phyloP scores from a whole-genome alignment of 2,329 filamentous ascomycete genomes.

The Cytospora schulzeri region DNA sequence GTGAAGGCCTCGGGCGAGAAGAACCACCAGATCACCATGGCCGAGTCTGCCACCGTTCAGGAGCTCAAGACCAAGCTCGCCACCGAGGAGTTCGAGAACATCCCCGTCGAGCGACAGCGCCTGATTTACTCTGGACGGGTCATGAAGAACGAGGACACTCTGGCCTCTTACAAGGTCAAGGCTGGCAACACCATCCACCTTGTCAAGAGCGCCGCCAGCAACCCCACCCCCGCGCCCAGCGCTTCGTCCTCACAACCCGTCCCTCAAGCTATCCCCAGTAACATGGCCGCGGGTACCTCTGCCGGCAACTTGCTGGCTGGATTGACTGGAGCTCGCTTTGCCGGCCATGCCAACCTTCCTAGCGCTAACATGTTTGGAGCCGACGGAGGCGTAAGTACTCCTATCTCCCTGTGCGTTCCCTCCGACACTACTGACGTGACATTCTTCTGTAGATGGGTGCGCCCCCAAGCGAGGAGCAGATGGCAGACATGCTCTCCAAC shows the following conservation, averaged over 20 bases:
- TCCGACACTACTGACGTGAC: constrained; percentile 2
- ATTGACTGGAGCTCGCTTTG: constrained; percentile 89
- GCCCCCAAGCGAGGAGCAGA: constrained; percentile 75
- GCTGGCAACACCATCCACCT: constrained; percentile 93
- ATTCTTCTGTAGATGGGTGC: constrained; percentile 75
- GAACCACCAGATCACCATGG: constrained; percentile 80
- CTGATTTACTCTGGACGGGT: constrained; percentile 97
- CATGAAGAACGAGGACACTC: constrained; percentile 88
- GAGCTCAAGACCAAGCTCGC: constrained; percentile 91
- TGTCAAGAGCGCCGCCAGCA: constrained; percentile 94
- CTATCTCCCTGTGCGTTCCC: not conserved
- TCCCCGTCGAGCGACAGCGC: constrained; percentile 85
- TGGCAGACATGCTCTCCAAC: constrained; percentile 74
- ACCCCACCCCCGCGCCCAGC: constrained; percentile 53
- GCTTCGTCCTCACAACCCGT: constrained; percentile 47
- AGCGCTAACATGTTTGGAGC: constrained; percentile 88
- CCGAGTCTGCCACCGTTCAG: constrained; percentile 72
- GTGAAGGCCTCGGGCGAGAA: constrained; percentile 95
- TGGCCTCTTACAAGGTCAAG: constrained; percentile 92
- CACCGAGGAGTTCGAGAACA: constrained; percentile 77
- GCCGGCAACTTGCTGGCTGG: constrained; percentile 89
- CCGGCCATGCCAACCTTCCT: constrained; percentile 86
- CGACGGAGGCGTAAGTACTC: constrained; percentile 80
- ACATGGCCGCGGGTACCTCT: constrained; percentile 74
- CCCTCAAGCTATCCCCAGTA: constrained; percentile 67